A percentile compares a stretch with the other conserved stretches of the same genome.
Evolutionary conservation across 768 basidiomycete genomes (phyloP).

Genomic region (Suillus plorans): DNA sequence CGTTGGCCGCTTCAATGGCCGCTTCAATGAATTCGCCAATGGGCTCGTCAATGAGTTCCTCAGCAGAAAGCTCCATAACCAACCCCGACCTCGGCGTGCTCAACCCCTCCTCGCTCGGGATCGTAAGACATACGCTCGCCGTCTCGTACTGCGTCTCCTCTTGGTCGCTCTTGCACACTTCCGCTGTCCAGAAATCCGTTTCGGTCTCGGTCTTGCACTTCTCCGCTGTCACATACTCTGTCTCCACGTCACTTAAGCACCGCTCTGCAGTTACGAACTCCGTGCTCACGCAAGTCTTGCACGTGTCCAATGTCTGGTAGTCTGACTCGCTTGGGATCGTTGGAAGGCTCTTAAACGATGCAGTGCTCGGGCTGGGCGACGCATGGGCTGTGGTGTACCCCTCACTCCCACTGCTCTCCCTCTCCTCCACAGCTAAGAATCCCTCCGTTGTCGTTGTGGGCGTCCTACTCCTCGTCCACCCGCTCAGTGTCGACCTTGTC

Average conservation of each 20-base stretch:
- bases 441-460: conserved; percentile 30
- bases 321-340: conserved; percentile 58
- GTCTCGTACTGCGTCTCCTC: conserved; percentile 48
- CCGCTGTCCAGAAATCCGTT: conserved; percentile 50
- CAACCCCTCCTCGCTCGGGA: conserved; percentile 30
- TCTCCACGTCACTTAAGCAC: conserved; percentile 40
- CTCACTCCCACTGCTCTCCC: conserved; percentile 43
- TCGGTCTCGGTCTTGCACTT: conserved; percentile 43
- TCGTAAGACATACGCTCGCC: conserved; percentile 39
- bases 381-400: conserved; percentile 44
- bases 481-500: conserved; percentile 33
- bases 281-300: conserved; percentile 41
- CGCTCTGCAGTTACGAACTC: conserved; percentile 51
- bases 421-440: conserved; percentile 31
- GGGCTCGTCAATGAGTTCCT: neutral
- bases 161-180: conserved; percentile 34
- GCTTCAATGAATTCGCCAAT: neutral
- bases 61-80: conserved; percentile 27
- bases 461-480: conserved; percentile 34
- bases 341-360: conserved; percentile 57
- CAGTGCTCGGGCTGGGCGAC: conserved; percentile 38
- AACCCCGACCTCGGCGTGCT: conserved; percentile 38
- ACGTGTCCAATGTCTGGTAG: conserved; percentile 42
- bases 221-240: conserved; percentile 52
- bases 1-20: no score